Percentiles rank a stretch among this genome's conserved stretches.
These are phyloP conservation scores for Tirmania nivea DNA, from an alignment of 495 filamentous ascomycete species.

Conservation along the genomic window DNA sequence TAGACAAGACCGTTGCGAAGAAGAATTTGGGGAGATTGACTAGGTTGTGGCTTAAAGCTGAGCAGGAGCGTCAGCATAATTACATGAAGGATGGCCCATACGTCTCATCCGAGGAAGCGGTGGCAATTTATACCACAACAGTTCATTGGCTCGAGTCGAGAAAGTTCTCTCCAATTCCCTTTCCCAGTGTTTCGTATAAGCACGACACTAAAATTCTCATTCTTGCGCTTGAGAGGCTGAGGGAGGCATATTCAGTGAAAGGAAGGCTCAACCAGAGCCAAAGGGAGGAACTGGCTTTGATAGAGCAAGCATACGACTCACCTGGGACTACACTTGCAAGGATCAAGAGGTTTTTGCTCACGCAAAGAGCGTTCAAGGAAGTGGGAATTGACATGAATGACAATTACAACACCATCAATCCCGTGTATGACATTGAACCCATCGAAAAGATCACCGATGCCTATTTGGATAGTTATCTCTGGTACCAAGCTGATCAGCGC, in stretches of 20 bases:
- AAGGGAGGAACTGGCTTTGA: conserved; percentile 87
- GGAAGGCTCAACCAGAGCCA: conserved; percentile 94
- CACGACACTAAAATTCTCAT: conserved; percentile 99
- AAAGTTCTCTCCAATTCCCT: conserved; percentile 96
- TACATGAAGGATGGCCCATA: conserved; percentile 99
- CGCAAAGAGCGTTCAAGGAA: conserved; percentile 95
- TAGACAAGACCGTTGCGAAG: conserved; percentile 98
- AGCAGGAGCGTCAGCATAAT: conserved; percentile 97
- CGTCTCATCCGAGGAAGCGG: conserved; percentile 92
- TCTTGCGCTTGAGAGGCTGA: conserved; percentile 75
- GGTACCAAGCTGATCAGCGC: conserved; percentile 97
- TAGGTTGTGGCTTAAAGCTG: conserved; percentile 89
- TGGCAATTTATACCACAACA: conserved; percentile 95
- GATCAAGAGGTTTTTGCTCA: conserved; percentile 95
- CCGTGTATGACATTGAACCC: conserved; percentile 96
- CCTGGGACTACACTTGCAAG: conserved; percentile 87
- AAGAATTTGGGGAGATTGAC: conserved; percentile 96
- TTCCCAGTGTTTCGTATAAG: conserved; percentile 98
- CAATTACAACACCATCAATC: conserved; percentile 97
- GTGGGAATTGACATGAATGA: conserved; percentile 99
- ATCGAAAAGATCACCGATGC: conserved; percentile 99
- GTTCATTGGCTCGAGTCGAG: conserved; percentile 98
- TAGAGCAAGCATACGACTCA: conserved; percentile 97
- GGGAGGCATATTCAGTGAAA: conserved; percentile 96
- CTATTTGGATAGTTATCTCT: conserved; percentile 95